Percentiles rank a stretch among this genome's conserved stretches.
These are phyloP conservation scores for Leccinum olivaceopallidum DNA, from an alignment of 768 basidiomycete genomes.

Conservation along the genomic window DNA sequence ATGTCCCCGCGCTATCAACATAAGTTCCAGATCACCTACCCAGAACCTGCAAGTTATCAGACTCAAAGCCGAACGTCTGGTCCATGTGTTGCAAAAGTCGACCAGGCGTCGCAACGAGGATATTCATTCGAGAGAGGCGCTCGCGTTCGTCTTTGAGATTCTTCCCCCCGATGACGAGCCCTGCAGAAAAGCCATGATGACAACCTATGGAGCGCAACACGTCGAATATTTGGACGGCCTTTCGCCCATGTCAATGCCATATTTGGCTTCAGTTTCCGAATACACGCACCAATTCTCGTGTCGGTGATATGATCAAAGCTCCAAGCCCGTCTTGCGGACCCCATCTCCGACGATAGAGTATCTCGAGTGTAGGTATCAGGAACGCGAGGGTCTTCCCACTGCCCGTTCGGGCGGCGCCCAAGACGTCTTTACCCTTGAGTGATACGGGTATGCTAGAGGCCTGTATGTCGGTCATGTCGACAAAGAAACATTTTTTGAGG, in stretches of 20 bases:
- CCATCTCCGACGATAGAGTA: slow-evolving; percentile 66
- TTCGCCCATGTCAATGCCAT: slow-evolving; percentile 8
- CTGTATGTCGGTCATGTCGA: slow-evolving; percentile 85
- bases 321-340: slow-evolving; percentile 76
- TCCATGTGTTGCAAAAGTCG: slow-evolving; percentile 97
- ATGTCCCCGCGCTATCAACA: not conserved
- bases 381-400: slow-evolving; percentile 78
- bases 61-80: slow-evolving; percentile 94
- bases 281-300: slow-evolving; percentile 78
- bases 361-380: slow-evolving; percentile 65
- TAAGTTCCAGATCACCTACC: slow-evolving; percentile 47
- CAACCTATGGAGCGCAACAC: slow-evolving; percentile 92
- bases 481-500: slow-evolving; percentile 83
- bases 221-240: slow-evolving; percentile 99
- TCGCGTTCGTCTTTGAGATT: slow-evolving; percentile 91
- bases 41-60: slow-evolving; percentile 86
- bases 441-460: slow-evolving; percentile 57
- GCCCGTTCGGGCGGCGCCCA: slow-evolving; percentile 70
- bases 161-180: slow-evolving; percentile 95
- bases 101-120: slow-evolving; percentile 97
- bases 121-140: slow-evolving; percentile 90
- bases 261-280: not conserved
- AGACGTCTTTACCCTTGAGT: slow-evolving; percentile 62
- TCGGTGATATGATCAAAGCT: slow-evolving; percentile 91
- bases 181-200: slow-evolving; percentile 90